Percentiles rank a stretch among this genome's conserved stretches.
Evolutionary conservation across 208 protist genomes (phyloP).

Genomic region (Leishmania major): DNA sequence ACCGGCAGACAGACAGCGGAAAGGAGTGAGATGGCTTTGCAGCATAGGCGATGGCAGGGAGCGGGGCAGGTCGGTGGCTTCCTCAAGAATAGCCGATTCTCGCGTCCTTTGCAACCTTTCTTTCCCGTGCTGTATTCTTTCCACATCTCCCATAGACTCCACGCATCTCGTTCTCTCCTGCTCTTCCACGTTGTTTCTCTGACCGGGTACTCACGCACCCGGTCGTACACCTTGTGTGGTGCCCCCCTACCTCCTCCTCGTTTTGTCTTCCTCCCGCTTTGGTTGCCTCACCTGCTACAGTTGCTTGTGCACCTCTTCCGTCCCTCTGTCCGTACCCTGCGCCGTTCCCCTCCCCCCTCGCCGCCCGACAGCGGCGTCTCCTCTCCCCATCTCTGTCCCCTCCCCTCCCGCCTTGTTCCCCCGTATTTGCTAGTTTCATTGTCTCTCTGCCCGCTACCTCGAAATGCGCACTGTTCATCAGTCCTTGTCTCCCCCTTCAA

Average conservation of each 20-base stretch:
- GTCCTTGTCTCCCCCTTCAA: not conserved
- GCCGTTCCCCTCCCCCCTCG: too few relatives aligned
- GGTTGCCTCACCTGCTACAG: not conserved
- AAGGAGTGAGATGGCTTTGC: not conserved
- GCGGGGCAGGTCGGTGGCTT: not conserved
- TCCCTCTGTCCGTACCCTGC: too few relatives aligned
- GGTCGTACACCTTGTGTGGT: not conserved
- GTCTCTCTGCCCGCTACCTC: not conserved
- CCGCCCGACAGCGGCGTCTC: too few relatives aligned
- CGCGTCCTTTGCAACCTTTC: not conserved
- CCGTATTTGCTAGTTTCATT: not conserved
- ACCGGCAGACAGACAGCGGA: not conserved
- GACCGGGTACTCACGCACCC: not conserved
- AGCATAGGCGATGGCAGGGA: not conserved
- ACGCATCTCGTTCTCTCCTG: not conserved
- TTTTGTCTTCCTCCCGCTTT: conserved; percentile 4
- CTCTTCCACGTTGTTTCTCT: conserved; percentile 9
- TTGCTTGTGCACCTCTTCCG: not conserved
- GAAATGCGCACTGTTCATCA: not conserved
- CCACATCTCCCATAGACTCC: not conserved
- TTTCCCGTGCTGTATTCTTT: not conserved
- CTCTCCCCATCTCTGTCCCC: too few relatives aligned
- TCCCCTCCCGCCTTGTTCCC: too few relatives aligned
- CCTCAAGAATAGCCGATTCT: not conserved
- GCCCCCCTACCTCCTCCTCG: not conserved